phyloP scores from a whole-genome alignment of 192 early-diverging fungal species.

The Coemansia nantahalensis region DNA sequence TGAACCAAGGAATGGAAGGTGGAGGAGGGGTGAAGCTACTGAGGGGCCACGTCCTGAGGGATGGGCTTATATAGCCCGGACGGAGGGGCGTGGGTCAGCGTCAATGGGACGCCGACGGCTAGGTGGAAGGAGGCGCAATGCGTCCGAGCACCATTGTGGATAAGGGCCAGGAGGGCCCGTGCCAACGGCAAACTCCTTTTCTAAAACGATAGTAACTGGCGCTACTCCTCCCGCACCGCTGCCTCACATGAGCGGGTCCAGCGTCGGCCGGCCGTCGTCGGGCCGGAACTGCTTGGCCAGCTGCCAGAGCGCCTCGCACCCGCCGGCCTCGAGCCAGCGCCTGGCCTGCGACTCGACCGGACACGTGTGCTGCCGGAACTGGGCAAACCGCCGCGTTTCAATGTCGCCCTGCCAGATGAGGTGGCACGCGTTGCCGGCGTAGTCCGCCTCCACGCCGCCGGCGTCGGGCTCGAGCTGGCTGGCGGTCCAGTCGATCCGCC shows the following conservation, averaged over 20 bases:
- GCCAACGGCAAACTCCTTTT: too few relatives aligned
- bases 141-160: not conserved
- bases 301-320: slow-evolving; percentile 88
- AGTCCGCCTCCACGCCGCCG: slow-evolving; percentile 25
- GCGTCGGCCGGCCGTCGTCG: slow-evolving; percentile 16
- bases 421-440: slow-evolving; percentile 74
- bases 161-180: not conserved
- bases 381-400: slow-evolving; percentile 70
- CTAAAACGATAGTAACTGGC: too few relatives aligned
- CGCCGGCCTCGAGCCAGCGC: slow-evolving; percentile 67
- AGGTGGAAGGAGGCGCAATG: too few relatives aligned
- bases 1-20: too few relatives aligned
- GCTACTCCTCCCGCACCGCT: too few relatives aligned
- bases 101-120: too few relatives aligned
- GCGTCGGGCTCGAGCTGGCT: slow-evolving; percentile 29
- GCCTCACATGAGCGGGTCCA: slow-evolving; percentile 19
- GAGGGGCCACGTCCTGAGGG: too few relatives aligned
- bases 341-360: slow-evolving; percentile 72
- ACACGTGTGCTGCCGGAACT: slow-evolving; percentile 69
- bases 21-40: too few relatives aligned
- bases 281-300: slow-evolving; percentile 57
- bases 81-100: too few relatives aligned
- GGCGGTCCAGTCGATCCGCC: slow-evolving; percentile 87
- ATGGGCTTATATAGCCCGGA: too few relatives aligned
- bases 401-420: slow-evolving; percentile 94